Percentiles rank a stretch among this genome's conserved stretches.
Conservation (phyloP, 192 early-diverging fungal species). For the Geosiphon pyriformis region DNA sequence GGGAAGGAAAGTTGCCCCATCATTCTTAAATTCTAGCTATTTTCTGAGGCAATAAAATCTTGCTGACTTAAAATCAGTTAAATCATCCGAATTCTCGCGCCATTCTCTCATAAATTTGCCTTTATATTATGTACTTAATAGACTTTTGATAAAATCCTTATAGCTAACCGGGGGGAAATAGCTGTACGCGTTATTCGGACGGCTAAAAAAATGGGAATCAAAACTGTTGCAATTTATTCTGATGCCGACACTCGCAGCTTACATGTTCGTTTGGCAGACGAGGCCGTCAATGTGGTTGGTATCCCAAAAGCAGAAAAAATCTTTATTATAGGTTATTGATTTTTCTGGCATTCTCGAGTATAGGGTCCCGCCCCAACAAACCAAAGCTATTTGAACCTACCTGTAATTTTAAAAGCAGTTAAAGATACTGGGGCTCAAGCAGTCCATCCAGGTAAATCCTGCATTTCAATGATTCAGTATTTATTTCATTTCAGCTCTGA, state of each 20-base stretch:
- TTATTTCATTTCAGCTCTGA: no score
- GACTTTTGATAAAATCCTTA: constrained; percentile 88
- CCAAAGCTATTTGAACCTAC: constrained; percentile 79
- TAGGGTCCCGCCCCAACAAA: constrained; percentile 71
- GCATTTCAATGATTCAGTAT: neutral
- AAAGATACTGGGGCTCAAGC: constrained; percentile 78
- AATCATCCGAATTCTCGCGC: no score
- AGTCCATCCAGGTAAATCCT: constrained; percentile 71
- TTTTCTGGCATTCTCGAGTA: no score
- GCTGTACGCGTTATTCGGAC: constrained; percentile 89
- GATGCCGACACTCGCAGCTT: constrained; percentile 83
- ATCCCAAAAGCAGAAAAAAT: no score
- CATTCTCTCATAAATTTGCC: no score
- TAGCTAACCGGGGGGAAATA: constrained; percentile 96
- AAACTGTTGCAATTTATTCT: constrained; percentile 92
- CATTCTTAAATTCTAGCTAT: no score
- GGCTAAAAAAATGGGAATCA: constrained; percentile 89
- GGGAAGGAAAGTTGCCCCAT: constrained; percentile 6
- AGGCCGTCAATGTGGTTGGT: constrained; percentile 68
- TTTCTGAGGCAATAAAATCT: no score
- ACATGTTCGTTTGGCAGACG: constrained; percentile 85
- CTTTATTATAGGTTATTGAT: no score
- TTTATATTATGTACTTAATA: constrained; percentile 27
- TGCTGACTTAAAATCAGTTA: no score
- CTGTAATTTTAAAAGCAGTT: constrained; percentile 72